Conservation (phyloP, 1,284 basidiomycete species). For the Singerocomus rubriflavus region DNA sequence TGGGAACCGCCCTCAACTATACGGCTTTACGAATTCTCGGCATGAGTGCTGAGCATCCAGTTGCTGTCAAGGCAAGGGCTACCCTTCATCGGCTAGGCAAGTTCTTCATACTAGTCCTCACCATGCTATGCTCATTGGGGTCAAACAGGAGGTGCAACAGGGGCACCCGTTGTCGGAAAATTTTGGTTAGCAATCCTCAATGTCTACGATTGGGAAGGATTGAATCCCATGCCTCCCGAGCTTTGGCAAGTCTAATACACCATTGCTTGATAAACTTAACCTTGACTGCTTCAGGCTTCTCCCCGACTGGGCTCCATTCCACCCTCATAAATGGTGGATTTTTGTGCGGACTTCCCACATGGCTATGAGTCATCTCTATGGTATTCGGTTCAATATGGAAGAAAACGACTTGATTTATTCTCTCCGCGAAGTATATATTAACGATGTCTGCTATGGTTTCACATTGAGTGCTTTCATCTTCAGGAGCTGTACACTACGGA, state of each 20-base stretch:
- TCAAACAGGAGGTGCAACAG: constrained; percentile 70
- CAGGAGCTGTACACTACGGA: constrained; percentile 88
- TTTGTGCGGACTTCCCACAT: constrained; percentile 91
- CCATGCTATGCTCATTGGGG: constrained; percentile 2
- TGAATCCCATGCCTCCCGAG: constrained; percentile 92
- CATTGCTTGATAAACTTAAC: not conserved
- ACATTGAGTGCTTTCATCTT: constrained; percentile 4
- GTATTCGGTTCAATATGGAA: constrained; percentile 70
- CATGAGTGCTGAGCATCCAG: constrained; percentile 77
- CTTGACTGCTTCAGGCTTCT: constrained; percentile 56
- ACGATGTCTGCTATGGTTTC: not conserved
- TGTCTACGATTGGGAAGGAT: constrained; percentile 94
- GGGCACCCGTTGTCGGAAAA: constrained; percentile 95
- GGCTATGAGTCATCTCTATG: constrained; percentile 90
- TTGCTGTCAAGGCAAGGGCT: constrained; percentile 71
- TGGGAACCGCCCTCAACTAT: constrained; percentile 95
- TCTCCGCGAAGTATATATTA: constrained; percentile 64
- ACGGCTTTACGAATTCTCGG: constrained; percentile 84
- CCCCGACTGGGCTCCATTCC: constrained; percentile 90
- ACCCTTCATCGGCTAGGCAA: constrained; percentile 77
- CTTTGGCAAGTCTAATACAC: constrained; percentile 62
- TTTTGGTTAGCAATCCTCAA: constrained; percentile 94
- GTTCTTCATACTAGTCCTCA: constrained; percentile 1
- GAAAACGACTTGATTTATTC: constrained; percentile 80
- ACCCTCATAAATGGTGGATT: constrained; percentile 98